Evolutionary conservation across 2,329 filamentous ascomycete species (phyloP), one percentile per base, ranked within the genome.

Genomic region (Pyrenophora seminiperda): DNA sequence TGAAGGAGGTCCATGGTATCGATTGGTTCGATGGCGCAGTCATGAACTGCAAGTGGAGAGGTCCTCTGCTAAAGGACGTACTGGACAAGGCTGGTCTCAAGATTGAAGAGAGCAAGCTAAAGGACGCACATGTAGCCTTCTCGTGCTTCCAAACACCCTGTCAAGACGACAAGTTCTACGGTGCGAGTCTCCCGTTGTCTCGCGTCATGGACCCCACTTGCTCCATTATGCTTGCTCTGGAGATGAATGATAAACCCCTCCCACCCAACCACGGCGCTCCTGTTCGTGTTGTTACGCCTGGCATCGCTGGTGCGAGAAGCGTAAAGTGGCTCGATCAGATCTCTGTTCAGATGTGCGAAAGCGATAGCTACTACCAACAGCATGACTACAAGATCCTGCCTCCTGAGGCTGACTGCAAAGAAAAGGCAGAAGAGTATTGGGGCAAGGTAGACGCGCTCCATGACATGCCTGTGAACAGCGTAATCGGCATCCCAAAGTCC

Each of bases 21-120:
- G 81, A 85, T 60, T 85, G 83, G 83, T 76, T 76, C 30, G 82
- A 84, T 57, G 82, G 77, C 31, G 83, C 82, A 0, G 77, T 84
- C 15, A 84, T 84, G 81, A 85, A 84, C 59, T 83, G 81, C 59
- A 75, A 71, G 46, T 85, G 81, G 81, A 76, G 72, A 11, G 68
- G 68, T 0, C 82, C 82, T 2, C 69, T 78, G 4, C 71, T 85
- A 10, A 64, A 72, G 20, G 81, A 84, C 60, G 75, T 85, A 2
- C 67, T 86, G 29, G 56, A 70, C 1, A 68, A 69, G 24, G 80
- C 80, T 1, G 76, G 76, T 1, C 49, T 83, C 10, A 61, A 63
- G 3, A 52, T 76, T 4, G 58, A 63, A 2, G 40, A 71, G 10
- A 55, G 62, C 2, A 66, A 68, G 29, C 58, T 56, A 43, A 61